Evolutionary conservation across 768 basidiomycete genomes (phyloP), one percentile per base, ranked within the genome.

Genomic region (Harrya chromipes): DNA sequence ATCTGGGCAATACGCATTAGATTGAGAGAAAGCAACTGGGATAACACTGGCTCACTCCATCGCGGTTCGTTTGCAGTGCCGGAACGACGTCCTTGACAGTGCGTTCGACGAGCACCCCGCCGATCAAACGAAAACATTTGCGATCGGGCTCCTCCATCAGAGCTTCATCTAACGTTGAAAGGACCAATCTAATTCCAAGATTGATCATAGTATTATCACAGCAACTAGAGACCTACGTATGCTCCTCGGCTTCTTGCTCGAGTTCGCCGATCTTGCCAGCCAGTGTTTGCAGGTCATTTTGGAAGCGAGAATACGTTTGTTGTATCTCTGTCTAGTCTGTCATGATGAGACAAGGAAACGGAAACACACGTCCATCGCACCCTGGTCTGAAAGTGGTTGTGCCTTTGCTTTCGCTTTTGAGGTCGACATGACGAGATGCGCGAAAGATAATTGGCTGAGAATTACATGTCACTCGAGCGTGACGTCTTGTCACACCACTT

Each of bases 61-160:
- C 86, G 43, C 81, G 76, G 61, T 94, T 97, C n/a, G 85, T 90
- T 67, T 90, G 82, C 38, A 99, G 72, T 24, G 87, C 84, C 33
- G 97, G 95, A 33, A 90, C 84, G 43, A 98, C 91, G 57, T 98
- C 95, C 64, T 87, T 85, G 40, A 98, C 97, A 2, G 94, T 97
- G 40, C 94, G 80, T 66, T 98, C 94, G 24, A 98, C 95, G 14
- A 99, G 79, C 6, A 97, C 86, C 24, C 95, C 95, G 6, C 97
- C 97, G 55, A 99, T 88, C 57, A 98, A 77, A 46, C 95, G 85
- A 73, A 97, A 99, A 70, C 97, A 98, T 73, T 92, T 94, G 49
- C 97, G 84, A 69, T 84, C 79, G 16, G 95, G 94, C 50, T 94
- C 89, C 50, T 83, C 80, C n/a, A 74, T 75, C 34, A 92, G 72